Evolutionary conservation across 2,329 filamentous ascomycete genomes (phyloP).

Genomic region (Acephala macrosclerotiorum): DNA sequence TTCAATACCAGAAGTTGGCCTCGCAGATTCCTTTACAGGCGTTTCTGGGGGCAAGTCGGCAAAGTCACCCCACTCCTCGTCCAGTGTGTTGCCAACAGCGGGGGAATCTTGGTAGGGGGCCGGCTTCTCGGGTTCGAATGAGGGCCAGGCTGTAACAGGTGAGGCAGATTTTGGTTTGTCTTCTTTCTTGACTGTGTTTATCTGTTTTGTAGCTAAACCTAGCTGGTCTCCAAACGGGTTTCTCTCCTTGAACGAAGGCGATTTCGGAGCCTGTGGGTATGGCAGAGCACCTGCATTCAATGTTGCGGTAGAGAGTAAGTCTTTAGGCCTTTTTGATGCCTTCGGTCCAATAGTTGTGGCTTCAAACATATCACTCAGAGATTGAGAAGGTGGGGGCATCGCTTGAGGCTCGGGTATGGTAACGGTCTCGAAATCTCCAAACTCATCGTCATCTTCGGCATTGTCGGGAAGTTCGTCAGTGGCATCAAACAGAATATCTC

Average conservation of each 20-base stretch:
- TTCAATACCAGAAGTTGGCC: conserved; percentile 30
- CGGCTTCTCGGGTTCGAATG: conserved; percentile 33
- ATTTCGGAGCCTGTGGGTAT: conserved; percentile 58
- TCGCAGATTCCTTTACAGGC: conserved; percentile 22
- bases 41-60: conserved; percentile 48
- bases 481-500: conserved; percentile 46
- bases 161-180: conserved; percentile 44
- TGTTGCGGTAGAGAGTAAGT: conserved; percentile 42
- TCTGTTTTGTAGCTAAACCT: conserved; percentile 53
- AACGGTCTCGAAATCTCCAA: conserved; percentile 72
- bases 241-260: conserved; percentile 59
- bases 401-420: conserved; percentile 35
- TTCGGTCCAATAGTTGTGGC: conserved; percentile 41
- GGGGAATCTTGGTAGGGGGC: conserved; percentile 39
- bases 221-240: conserved; percentile 59
- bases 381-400: conserved; percentile 25
- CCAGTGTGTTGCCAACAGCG: conserved; percentile 43
- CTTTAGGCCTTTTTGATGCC: conserved; percentile 44
- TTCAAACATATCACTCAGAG: conserved; percentile 44
- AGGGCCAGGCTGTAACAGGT: conserved; percentile 44
- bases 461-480: conserved; percentile 46
- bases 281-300: conserved; percentile 39
- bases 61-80: conserved; percentile 63
- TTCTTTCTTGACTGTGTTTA: conserved; percentile 43
- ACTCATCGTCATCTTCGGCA: conserved; percentile 65